Conservation (phyloP, 2,329 filamentous ascomycete species). For the Phyllosticta citribraziliensis region DNA sequence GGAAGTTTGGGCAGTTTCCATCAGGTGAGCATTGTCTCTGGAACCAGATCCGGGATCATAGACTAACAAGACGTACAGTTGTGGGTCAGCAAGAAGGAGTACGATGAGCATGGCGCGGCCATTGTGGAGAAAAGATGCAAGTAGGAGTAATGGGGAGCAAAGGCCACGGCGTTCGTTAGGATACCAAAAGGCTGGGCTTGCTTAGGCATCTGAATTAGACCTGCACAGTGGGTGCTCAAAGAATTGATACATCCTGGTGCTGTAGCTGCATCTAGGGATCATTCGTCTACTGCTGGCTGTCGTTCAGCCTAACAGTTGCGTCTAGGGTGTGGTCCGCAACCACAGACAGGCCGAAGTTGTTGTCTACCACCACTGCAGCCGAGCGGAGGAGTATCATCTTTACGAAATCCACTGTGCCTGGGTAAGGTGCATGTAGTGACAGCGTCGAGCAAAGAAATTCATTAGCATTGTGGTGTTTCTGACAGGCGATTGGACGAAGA, state of each 20-base stretch:
- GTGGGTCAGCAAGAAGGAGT: slow-evolving; percentile 98
- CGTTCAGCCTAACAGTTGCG: too few species aligned
- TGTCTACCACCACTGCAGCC: too few species aligned
- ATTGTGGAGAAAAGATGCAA: slow-evolving; percentile 97
- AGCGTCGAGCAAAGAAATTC: background rate
- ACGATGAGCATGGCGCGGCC: slow-evolving; percentile 82
- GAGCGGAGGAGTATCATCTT: too few species aligned
- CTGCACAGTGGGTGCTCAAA: too few species aligned
- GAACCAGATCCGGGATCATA: background rate
- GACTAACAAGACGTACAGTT: slow-evolving; percentile 38
- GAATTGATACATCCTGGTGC: too few species aligned
- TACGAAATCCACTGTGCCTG: too few species aligned
- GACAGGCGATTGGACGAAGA: too few species aligned
- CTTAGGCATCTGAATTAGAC: background rate
- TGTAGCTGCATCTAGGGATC: too few species aligned
- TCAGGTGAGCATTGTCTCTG: slow-evolving; percentile 40
- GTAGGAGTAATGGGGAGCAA: slow-evolving; percentile 31
- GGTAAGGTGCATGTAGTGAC: background rate
- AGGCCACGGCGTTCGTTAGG: background rate
- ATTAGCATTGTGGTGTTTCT: background rate
- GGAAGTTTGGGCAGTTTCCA: slow-evolving; percentile 95
- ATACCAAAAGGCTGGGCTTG: background rate
- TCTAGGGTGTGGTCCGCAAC: too few species aligned
- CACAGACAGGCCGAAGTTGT: too few species aligned
- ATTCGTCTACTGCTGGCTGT: too few species aligned